Base-by-base conservation (phyloP, 2,329 filamentous ascomycete genomes). In the Monilinia polystroma region DNA sequence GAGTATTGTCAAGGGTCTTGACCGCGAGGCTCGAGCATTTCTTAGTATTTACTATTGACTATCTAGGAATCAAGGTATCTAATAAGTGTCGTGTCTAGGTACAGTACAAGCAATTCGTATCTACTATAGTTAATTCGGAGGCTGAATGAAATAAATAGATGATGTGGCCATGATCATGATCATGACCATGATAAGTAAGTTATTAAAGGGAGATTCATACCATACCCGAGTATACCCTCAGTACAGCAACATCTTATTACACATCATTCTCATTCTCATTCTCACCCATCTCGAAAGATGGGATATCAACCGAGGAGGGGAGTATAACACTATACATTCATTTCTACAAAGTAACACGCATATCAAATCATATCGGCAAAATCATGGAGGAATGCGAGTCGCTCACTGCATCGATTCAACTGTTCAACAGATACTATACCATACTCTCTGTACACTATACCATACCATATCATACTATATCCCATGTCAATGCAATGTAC, bases 311-410 rank as follows among this genome's bases (percentile, higher is more conserved):
- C 14, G 41, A n/a, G 29, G 7, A 29, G 41, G 14, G 41, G 3
- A 43, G 41, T 35, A 35, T 1, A 35, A 6, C 32, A 35, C 32
- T 5, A 6, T 35, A 35, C 32, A 35, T 5, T 35, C 32, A 35
- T 35, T 35, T 7, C 32, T 35, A 35, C 32, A 35, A 35, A 35
- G 32, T 35, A 7, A 35, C 32, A 35, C 32, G 32, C 32, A 35
- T 35, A 35, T 35, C 32, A 35, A 35, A 35, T 7, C 20, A 32
- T 3, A 47, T 49, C 57, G 43, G 57, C 57, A 49, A 49, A 60
- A 60, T 49, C 18, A n/a, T 60, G 57, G 43, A 35, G 20, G 32
- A 60, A 60, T 60, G 57, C 57, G n/a, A 60, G 43, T 18, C 43
- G 53, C 29, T 60, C 32, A 35, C 32, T 35, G 55, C 55, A 58